phyloP scores from a whole-genome alignment of 305 asterid genomes.

The Solanum aculeatissimum region DNA sequence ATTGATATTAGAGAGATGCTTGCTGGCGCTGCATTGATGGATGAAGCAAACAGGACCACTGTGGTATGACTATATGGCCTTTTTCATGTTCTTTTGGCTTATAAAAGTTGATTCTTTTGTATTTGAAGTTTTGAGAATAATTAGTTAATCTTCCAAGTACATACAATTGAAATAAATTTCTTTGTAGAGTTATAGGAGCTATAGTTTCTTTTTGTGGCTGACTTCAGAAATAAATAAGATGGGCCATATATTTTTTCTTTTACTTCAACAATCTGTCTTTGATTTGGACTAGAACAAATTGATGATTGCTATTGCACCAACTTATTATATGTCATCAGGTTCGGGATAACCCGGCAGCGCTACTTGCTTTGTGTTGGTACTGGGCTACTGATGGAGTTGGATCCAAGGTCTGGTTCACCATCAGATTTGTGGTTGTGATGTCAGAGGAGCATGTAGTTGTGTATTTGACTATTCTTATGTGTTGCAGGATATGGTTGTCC shows the following conservation, averaged over 20 bases:
- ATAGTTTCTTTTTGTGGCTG: background rate
- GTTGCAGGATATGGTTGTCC: slow-evolving; percentile 98
- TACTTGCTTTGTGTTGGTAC: slow-evolving; percentile 93
- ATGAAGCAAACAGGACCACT: slow-evolving; percentile 69
- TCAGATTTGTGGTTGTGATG: background rate
- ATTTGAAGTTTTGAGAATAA: background rate
- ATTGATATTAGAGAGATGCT: slow-evolving; percentile 87
- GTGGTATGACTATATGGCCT: slow-evolving; percentile 28
- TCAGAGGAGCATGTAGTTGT: background rate
- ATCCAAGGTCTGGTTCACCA: slow-evolving; percentile 58
- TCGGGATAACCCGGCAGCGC: slow-evolving; percentile 82
- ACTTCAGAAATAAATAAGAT: background rate
- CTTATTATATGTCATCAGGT: slow-evolving; percentile 26
- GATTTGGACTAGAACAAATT: background rate
- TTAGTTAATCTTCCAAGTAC: background rate
- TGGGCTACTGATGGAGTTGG: slow-evolving; percentile 95
- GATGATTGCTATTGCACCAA: background rate
- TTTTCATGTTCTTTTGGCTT: background rate
- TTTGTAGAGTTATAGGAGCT: background rate
- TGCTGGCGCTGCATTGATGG: slow-evolving; percentile 95
- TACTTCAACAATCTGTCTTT: background rate
- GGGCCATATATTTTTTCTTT: background rate
- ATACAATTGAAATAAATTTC: background rate
- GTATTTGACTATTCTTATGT: slow-evolving; percentile 1
- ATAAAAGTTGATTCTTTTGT: background rate